Conservation (phyloP, 495 filamentous ascomycete genomes). For the Recurvomyces mirabilis region DNA sequence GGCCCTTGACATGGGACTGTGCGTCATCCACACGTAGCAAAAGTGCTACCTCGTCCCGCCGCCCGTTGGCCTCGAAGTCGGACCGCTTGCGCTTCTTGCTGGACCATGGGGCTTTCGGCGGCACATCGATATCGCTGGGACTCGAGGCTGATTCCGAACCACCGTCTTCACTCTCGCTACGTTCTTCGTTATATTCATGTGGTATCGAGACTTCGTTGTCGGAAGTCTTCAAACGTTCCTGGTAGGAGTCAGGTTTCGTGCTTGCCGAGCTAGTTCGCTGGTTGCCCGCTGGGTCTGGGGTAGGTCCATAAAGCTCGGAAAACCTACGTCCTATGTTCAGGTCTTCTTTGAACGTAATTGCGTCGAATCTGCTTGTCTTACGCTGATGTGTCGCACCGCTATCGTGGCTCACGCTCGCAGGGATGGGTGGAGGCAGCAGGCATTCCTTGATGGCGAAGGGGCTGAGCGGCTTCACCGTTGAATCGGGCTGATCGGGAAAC, state of each 20-base stretch:
- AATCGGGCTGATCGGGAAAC: neutral
- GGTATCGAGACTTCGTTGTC: neutral
- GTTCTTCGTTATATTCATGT: constrained; percentile 6
- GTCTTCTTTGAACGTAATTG: constrained; percentile 6
- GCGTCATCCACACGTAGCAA: neutral
- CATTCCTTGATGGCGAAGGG: constrained; percentile 14
- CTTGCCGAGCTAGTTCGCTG: neutral
- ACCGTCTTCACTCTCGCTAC: constrained; percentile 10
- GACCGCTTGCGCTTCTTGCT: constrained; percentile 15
- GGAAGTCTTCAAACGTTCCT: constrained; percentile 5
- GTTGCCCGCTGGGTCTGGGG: neutral
- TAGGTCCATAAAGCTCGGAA: neutral
- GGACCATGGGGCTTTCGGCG: constrained; percentile 14
- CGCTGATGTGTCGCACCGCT: neutral
- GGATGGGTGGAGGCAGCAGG: constrained; percentile 13
- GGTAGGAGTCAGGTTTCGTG: neutral
- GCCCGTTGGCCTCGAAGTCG: neutral
- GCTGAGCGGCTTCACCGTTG: constrained; percentile 5
- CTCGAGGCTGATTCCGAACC: constrained; percentile 1
- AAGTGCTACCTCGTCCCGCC: neutral
- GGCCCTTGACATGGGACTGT: neutral
- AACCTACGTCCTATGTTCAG: constrained; percentile 2
- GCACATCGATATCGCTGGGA: constrained; percentile 5
- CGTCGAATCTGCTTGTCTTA: neutral
- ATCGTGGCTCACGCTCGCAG: neutral